These are phyloP conservation scores for Mrakia frigida DNA, from an alignment of 768 basidiomycete genomes.

Conservation along the genomic window DNA sequence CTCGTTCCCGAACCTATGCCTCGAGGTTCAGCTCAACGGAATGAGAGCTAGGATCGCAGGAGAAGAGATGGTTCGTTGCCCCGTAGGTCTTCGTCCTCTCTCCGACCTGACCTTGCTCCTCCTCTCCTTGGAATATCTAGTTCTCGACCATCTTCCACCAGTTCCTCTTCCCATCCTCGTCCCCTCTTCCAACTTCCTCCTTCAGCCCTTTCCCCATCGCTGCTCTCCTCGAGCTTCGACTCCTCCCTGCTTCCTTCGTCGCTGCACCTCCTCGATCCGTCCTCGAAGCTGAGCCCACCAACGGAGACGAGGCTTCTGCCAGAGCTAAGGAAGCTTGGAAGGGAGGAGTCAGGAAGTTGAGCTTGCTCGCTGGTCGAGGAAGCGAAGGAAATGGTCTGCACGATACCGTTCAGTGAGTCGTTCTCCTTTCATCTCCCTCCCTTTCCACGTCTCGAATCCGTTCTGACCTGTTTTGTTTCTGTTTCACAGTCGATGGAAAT, in stretches of 20 bases:
- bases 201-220: constrained; percentile 2
- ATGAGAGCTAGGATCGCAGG: background rate
- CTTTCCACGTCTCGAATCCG: background rate
- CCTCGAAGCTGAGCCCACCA: background rate
- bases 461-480: background rate
- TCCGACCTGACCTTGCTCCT: background rate
- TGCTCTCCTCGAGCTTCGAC: background rate
- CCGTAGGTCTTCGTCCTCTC: background rate
- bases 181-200: background rate
- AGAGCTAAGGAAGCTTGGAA: constrained; percentile 6
- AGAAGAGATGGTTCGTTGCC: constrained; percentile 1
- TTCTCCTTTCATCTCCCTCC: background rate
- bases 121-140: background rate
- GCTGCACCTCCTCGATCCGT: background rate
- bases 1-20: background rate
- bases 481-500: background rate
- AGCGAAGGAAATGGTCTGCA: background rate
- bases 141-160: background rate
- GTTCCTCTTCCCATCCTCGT: background rate
- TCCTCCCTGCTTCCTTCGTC: background rate
- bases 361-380: constrained; percentile 1
- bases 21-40: background rate
- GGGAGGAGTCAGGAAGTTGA: constrained; percentile 5
- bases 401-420: constrained; percentile 6
- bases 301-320: background rate